Evolutionary conservation across 106 monocot genomes (phyloP).

Genomic region (Amphibolis antarctica): DNA sequence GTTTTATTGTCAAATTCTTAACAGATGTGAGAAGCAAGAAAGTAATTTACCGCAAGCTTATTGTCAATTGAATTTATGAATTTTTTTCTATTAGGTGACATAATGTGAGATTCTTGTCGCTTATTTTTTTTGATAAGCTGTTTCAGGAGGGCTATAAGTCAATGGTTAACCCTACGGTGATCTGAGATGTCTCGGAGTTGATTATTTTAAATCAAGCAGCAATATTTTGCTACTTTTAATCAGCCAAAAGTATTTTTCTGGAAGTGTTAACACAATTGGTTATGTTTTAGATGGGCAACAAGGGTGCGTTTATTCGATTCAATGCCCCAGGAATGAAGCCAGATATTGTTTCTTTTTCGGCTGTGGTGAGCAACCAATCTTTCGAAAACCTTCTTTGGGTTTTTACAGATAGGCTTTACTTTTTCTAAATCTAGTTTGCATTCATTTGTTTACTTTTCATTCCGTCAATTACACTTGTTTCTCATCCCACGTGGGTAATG

Average conservation of each 20-base stretch:
- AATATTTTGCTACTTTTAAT: background rate
- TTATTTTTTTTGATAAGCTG: no score
- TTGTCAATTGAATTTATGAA: no score
- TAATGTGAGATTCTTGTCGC: no score
- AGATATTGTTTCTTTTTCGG: slow-evolving; percentile 67
- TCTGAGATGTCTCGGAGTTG: no score
- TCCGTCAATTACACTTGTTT: background rate
- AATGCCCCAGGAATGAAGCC: slow-evolving; percentile 71
- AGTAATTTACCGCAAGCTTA: no score
- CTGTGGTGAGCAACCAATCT: slow-evolving; percentile 49
- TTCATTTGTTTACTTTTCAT: background rate
- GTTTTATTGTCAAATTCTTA: background rate
- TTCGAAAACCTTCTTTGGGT: background rate
- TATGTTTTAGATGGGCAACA: slow-evolving; percentile 82
- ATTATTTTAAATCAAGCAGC: no score
- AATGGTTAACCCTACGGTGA: no score
- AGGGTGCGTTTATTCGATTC: slow-evolving; percentile 78
- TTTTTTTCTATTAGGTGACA: no score
- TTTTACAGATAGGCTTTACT: background rate
- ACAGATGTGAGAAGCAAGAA: no score
- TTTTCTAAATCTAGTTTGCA: background rate
- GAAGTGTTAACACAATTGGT: slow-evolving; percentile 5
- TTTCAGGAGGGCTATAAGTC: no score
- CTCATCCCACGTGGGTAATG: background rate
- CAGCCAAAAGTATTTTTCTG: background rate